A percentile compares a stretch with the other conserved stretches of the same genome.
phyloP scores from a whole-genome alignment of 2,329 filamentous ascomycete genomes.

The Fusarium miscanthi region DNA sequence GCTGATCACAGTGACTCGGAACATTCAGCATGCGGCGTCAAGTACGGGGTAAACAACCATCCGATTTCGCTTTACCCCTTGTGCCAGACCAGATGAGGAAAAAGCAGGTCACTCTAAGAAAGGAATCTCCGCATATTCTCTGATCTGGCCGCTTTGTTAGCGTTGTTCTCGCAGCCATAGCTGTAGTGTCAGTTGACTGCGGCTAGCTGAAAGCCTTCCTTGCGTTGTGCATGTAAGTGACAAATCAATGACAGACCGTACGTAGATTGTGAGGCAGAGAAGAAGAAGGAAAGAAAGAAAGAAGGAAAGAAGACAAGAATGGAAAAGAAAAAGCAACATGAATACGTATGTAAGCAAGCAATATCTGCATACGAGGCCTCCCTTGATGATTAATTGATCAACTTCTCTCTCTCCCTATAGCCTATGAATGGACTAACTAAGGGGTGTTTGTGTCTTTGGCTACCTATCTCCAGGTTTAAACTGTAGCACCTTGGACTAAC shows the following conservation, averaged over 20 bases:
- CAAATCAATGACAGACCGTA: constrained; percentile 15
- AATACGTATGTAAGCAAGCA: neutral
- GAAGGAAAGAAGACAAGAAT: constrained; percentile 1
- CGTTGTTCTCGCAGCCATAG: constrained; percentile 37
- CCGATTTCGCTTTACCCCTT: constrained; percentile 1
- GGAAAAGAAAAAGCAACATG: neutral
- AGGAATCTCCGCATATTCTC: neutral
- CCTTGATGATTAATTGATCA: neutral
- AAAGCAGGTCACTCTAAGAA: neutral
- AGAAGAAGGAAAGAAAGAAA: neutral
- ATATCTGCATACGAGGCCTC: constrained; percentile 11
- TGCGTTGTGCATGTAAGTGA: constrained; percentile 30
- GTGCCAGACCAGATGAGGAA: neutral
- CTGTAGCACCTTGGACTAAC: too few species aligned
- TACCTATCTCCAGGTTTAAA: too few species aligned
- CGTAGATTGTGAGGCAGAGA: constrained; percentile 13
- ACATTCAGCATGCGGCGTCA: constrained; percentile 9
- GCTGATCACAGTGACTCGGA: neutral
- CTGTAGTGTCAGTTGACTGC: constrained; percentile 19
- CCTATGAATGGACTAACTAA: neutral
- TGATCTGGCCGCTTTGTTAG: constrained; percentile 16
- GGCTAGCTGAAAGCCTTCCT: constrained; percentile 22
- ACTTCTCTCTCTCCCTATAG: neutral
- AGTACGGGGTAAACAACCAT: neutral
- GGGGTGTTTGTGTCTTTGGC: too few species aligned